Percentiles rank a stretch among this genome's conserved stretches.
phyloP scores from a whole-genome alignment of 306 rosid genomes.

The Inga leiocalycina region DNA sequence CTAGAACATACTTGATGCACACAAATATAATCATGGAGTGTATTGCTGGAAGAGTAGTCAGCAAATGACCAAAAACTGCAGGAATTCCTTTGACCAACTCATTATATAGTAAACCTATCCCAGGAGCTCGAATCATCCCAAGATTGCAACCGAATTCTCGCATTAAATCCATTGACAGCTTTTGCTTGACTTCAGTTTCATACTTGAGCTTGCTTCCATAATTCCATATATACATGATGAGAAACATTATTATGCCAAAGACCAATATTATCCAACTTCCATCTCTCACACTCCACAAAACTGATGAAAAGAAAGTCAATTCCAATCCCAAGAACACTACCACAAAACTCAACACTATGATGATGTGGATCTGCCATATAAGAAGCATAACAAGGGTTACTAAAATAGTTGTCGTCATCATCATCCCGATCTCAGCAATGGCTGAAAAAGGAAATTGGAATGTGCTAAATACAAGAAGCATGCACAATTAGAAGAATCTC shows the following conservation, averaged over 20 bases:
- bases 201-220: constrained; percentile 97
- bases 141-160: constrained; percentile 88
- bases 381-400: constrained; percentile 97
- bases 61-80: constrained; percentile 93
- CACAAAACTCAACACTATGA: constrained; percentile 67
- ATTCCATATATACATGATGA: constrained; percentile 89
- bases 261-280: constrained; percentile 99
- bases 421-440: constrained; percentile 95
- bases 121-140: constrained; percentile 96
- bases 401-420: constrained; percentile 95
- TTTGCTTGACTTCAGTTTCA: constrained; percentile 95
- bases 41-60: constrained; percentile 67
- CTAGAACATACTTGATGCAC: constrained; percentile 88
- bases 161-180: constrained; percentile 88
- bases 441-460: constrained; percentile 56
- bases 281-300: constrained; percentile 85
- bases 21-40: constrained; percentile 94
- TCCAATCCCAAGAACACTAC: constrained; percentile 89
- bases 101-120: constrained; percentile 92
- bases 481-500: not conserved
- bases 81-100: constrained; percentile 98
- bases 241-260: constrained; percentile 78
- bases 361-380: constrained; percentile 90
- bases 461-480: constrained; percentile 13
- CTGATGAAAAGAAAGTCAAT: constrained; percentile 84